Evolutionary conservation across 2,329 filamentous ascomycete species (phyloP).

Genomic region (Amauroascus niger): DNA sequence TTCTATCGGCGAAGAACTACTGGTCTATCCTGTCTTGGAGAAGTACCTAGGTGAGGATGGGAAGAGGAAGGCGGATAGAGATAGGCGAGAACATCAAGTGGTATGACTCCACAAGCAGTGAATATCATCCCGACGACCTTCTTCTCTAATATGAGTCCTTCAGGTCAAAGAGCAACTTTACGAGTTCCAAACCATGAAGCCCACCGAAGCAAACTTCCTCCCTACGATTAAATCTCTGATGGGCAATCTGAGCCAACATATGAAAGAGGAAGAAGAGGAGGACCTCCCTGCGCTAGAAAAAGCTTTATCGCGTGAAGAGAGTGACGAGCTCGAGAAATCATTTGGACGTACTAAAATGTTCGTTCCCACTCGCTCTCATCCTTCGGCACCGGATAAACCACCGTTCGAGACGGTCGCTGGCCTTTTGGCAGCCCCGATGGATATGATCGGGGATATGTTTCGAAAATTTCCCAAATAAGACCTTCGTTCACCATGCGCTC

Average conservation of each 20-base stretch:
- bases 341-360: constrained; percentile 46
- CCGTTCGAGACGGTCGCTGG: constrained; percentile 48
- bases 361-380: constrained; percentile 43
- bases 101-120: neutral
- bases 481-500: neutral
- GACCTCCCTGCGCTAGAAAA: constrained; percentile 42
- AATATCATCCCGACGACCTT: neutral
- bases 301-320: constrained; percentile 26
- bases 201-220: constrained; percentile 32
- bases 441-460: constrained; percentile 46
- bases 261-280: constrained; percentile 40
- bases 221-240: constrained; percentile 36
- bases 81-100: constrained; percentile 11
- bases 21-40: constrained; percentile 48
- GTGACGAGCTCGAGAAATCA: constrained; percentile 30
- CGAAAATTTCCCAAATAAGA: constrained; percentile 39
- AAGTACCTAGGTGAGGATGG: constrained; percentile 38
- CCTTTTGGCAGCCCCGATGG: constrained; percentile 47
- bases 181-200: constrained; percentile 38
- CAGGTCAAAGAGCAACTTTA: constrained; percentile 44
- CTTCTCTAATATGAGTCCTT: neutral
- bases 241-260: constrained; percentile 37
- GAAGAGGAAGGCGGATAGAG: constrained; percentile 34
- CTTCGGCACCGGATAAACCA: constrained; percentile 41
- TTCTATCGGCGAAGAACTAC: constrained; percentile 43